Percentiles rank a stretch among this genome's conserved stretches.
Evolutionary conservation across 2,329 filamentous ascomycete species (phyloP).

Genomic region (Corynespora cassiicola): DNA sequence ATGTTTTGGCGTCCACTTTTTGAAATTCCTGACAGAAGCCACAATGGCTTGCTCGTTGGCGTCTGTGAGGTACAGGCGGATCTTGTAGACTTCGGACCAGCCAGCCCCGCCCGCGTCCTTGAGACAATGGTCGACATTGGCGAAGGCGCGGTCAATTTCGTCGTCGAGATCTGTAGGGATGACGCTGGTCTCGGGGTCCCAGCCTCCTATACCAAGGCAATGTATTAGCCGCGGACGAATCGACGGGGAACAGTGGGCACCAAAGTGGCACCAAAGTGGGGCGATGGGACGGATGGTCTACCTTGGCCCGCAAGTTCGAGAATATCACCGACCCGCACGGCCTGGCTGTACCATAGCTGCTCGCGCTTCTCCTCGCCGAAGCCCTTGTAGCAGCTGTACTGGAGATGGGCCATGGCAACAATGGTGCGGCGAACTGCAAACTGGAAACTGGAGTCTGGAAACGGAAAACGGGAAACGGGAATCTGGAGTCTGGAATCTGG

Average conservation of each 20-base stretch:
- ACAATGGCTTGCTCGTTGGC: slow-evolving; percentile 10
- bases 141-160: slow-evolving; percentile 49
- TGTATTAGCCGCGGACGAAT: neutral
- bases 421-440: too few relatives aligned
- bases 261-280: neutral
- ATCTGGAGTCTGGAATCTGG: too few relatives aligned
- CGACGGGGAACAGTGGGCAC: too few relatives aligned
- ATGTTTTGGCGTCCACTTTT: slow-evolving; percentile 17
- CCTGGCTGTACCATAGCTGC: slow-evolving; percentile 17
- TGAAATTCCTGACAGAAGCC: slow-evolving; percentile 9
- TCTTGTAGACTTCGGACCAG: slow-evolving; percentile 53
- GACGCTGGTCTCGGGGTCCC: slow-evolving; percentile 15
- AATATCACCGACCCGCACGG: slow-evolving; percentile 15
- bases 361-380: slow-evolving; percentile 13
- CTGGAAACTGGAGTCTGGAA: too few relatives aligned
- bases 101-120: slow-evolving; percentile 9
- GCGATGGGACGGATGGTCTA: neutral
- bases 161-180: slow-evolving; percentile 6
- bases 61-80: slow-evolving; percentile 13
- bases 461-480: too few relatives aligned
- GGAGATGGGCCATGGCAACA: slow-evolving; percentile 9
- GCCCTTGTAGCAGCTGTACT: slow-evolving; percentile 9
- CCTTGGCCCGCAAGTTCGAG: slow-evolving; percentile 20
- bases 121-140: slow-evolving; percentile 59
- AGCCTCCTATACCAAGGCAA: slow-evolving; percentile 9